A percentile compares a stretch with the other conserved stretches of the same genome.
These are phyloP conservation scores for Durotheca rogersii DNA, from an alignment of 495 filamentous ascomycete species.

Conservation along the genomic window DNA sequence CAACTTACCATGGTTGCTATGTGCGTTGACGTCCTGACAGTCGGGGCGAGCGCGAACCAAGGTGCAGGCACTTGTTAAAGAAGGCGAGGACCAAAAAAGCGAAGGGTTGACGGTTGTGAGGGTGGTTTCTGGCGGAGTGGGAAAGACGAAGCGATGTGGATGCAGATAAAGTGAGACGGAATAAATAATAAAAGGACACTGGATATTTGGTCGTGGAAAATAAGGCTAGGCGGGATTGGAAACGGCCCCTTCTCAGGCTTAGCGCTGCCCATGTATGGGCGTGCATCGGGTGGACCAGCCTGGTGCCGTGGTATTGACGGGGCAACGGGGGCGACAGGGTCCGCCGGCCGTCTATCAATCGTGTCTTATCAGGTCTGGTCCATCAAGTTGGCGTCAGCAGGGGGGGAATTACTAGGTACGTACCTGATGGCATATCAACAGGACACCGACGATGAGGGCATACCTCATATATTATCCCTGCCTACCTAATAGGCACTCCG, in stretches of 20 bases:
- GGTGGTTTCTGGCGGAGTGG: conserved; percentile 29
- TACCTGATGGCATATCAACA: no score
- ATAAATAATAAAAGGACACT: conserved; percentile 17
- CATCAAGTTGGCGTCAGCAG: no score
- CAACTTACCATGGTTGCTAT: conserved; percentile 23
- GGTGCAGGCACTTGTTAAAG: no score
- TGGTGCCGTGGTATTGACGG: conserved; percentile 37
- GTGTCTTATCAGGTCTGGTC: conserved; percentile 18
- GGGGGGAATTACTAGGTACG: no score
- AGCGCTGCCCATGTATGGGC: conserved; percentile 27
- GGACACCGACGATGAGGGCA: no score
- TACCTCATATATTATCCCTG: no score
- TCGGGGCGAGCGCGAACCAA: not conserved
- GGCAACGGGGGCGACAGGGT: conserved; percentile 30
- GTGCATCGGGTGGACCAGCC: conserved; percentile 20
- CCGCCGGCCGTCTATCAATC: not conserved
- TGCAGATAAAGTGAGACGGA: not conserved
- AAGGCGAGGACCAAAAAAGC: conserved; percentile 4
- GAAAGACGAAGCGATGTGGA: conserved; percentile 3
- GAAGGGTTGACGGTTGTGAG: conserved; percentile 23
- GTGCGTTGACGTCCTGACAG: conserved; percentile 1
- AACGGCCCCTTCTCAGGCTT: no score
- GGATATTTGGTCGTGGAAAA: no score
- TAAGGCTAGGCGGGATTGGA: no score
- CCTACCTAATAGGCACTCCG: no score